Evolutionary conservation across 108 stramenopile genomes (phyloP).

Genomic region (Nitzschia inconspicua): DNA sequence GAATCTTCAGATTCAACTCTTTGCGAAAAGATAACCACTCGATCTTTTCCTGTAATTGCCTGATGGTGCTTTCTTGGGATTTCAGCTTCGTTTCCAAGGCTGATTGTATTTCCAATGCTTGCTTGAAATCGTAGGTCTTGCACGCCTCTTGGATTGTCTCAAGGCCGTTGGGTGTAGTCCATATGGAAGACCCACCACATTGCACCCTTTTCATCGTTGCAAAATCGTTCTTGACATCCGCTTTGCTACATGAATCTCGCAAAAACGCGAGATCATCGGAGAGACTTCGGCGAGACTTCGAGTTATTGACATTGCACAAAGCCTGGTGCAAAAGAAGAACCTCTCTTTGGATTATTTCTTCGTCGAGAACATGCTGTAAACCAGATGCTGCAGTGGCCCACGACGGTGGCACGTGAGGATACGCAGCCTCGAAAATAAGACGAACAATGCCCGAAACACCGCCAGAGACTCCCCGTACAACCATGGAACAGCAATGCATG

Average conservation of each 20-base stretch:
- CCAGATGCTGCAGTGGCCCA: constrained; percentile 31
- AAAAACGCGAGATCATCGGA: constrained; percentile 19
- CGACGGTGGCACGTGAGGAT: constrained; percentile 44
- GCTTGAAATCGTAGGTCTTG: constrained; percentile 15
- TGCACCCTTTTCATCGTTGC: constrained; percentile 38
- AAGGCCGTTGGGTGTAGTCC: constrained; percentile 26
- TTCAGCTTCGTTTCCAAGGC: constrained; percentile 22
- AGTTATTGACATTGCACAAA: constrained; percentile 10
- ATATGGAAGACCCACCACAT: constrained; percentile 28
- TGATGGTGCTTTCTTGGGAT: constrained; percentile 20
- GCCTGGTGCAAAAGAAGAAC: constrained; percentile 17
- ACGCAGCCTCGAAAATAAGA: constrained; percentile 49
- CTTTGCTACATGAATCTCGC: constrained; percentile 30
- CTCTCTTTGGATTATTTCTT: constrained; percentile 19
- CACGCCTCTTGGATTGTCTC: constrained; percentile 17
- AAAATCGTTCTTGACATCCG: constrained; percentile 38
- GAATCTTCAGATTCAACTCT: constrained; percentile 26
- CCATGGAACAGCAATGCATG: constrained; percentile 52
- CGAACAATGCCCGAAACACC: constrained; percentile 43
- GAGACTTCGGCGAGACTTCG: constrained; percentile 4
- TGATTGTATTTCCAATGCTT: constrained; percentile 20
- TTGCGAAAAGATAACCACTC: constrained; percentile 22
- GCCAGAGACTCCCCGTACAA: constrained; percentile 27
- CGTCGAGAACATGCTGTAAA: constrained; percentile 24
- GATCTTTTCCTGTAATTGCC: constrained; percentile 27